Evolutionary conservation across 83 land plant genomes (phyloP), one percentile per base, ranked within the genome.

Genomic region (Isoetes engelmannii): DNA sequence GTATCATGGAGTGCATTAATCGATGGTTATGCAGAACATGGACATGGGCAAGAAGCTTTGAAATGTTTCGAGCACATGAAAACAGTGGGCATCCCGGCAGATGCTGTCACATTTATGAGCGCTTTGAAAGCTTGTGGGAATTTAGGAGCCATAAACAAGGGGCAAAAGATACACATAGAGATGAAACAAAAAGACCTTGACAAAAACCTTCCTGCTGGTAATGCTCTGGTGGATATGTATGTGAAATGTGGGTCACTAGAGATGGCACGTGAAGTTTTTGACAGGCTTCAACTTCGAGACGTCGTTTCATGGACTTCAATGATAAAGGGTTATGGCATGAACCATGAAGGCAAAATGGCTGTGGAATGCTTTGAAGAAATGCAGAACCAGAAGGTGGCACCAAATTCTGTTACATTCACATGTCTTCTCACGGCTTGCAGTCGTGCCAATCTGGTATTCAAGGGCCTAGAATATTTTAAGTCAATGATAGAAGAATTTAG

Each of bases 261-360:
- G 2, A 28, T 28, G 37, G 37, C 37, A 28, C 37, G 37, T 28
- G 37, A 28, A 28, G 37, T 28, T 28, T 28, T 28, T 28, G 37
- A 28, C 37, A 28, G 37, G 37, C 37, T 28, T 0, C 37, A 28
- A 28, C 37, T 28, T 28, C 37, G 37, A 28, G 37, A 28, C 2
- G 37, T 28, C 2, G 37, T 28, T 28, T 28, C 37, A 28, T 28
- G 37, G 37, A 28, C 37, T 28, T 28, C 37, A 63, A 63, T 63
- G 65, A 63, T 63, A 63, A 63, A 63, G 65, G 65, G 65, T 7
- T 63, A 63, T 63, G 65, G 65, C 7, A 43, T 63, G 45, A 63
- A 63, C 42, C 65, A 63, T 63, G 44, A 63, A 43, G 45, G 65
- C n/a, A 28, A 42, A 7, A 63, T 7, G 44, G 41, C 44, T 21